Percentiles rank a stretch among this genome's conserved stretches.
These are phyloP conservation scores for Aspergillus ochraceus DNA, from an alignment of 2,329 filamentous ascomycete genomes.

Conservation along the genomic window DNA sequence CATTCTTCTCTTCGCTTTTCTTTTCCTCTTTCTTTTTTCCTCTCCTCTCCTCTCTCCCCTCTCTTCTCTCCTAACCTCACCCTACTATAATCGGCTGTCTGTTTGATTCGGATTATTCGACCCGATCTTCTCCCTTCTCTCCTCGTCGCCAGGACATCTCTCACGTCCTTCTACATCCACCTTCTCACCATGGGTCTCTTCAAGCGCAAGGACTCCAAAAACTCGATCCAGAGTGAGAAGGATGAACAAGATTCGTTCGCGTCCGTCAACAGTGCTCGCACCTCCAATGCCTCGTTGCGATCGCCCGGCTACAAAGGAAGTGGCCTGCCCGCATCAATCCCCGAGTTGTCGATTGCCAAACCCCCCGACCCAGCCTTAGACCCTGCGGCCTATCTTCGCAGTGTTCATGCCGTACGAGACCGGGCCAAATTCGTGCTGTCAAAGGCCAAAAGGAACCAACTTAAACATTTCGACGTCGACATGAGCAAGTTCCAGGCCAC, in stretches of 20 bases:
- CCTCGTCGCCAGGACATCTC: not conserved
- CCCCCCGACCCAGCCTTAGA: slow-evolving; percentile 85
- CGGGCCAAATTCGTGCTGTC: slow-evolving; percentile 71
- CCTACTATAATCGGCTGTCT: not conserved
- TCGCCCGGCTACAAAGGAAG: slow-evolving; percentile 51
- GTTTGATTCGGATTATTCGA: slow-evolving; percentile 2
- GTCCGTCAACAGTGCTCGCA: slow-evolving; percentile 44
- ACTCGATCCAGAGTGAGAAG: slow-evolving; percentile 36
- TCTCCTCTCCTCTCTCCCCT: slow-evolving; percentile 9
- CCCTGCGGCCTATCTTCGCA: slow-evolving; percentile 86
- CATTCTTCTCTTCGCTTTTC: not conserved
- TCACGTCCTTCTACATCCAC: slow-evolving; percentile 1
- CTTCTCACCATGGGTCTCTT: slow-evolving; percentile 44
- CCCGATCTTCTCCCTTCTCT: slow-evolving; percentile 2
- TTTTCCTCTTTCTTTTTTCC: slow-evolving; percentile 3
- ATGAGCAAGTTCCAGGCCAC: slow-evolving; percentile 80
- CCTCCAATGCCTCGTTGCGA: slow-evolving; percentile 50
- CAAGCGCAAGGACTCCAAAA: slow-evolving; percentile 48
- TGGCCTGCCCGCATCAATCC: slow-evolving; percentile 55
- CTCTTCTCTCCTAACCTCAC: not conserved
- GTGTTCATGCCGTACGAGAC: slow-evolving; percentile 83
- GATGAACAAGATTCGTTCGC: slow-evolving; percentile 42
- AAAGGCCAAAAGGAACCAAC: slow-evolving; percentile 73
- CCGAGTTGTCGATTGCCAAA: slow-evolving; percentile 77
- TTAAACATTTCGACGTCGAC: slow-evolving; percentile 87